Evolutionary conservation across 192 early-diverging fungal genomes (phyloP).

Genomic region (Backusella mclennaniae): DNA sequence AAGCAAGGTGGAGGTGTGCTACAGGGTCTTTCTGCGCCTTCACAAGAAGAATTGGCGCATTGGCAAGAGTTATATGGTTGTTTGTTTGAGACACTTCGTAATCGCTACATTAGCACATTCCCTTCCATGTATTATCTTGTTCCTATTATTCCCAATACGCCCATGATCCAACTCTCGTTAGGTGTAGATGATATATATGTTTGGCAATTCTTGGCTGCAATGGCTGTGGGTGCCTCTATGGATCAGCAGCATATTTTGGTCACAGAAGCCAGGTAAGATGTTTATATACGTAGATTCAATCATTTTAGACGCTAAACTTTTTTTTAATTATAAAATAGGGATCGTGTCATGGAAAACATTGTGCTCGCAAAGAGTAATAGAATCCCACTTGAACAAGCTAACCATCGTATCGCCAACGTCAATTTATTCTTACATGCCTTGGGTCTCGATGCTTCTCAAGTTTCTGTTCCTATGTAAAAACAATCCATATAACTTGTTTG

Average conservation of each 20-base stretch:
- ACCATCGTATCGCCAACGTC: conserved; percentile 75
- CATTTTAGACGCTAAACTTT: not conserved
- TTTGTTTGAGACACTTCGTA: conserved; percentile 77
- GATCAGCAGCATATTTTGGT: conserved; percentile 95
- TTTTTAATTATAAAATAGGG: conserved; percentile 38
- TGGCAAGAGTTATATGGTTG: conserved; percentile 85
- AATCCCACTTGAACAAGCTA: conserved; percentile 56
- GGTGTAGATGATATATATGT: conserved; percentile 83
- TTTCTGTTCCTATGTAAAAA: conserved; percentile 44
- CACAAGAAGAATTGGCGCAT: conserved; percentile 51
- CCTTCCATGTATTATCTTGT: conserved; percentile 41
- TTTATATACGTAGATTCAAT: not conserved
- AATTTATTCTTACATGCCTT: conserved; percentile 96
- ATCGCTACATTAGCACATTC: conserved; percentile 77
- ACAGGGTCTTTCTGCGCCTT: conserved; percentile 46
- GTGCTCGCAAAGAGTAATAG: conserved; percentile 60
- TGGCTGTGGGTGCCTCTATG: conserved; percentile 90
- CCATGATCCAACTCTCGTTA: conserved; percentile 34
- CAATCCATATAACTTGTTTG: not conserved
- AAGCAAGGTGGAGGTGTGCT: conserved; percentile 63
- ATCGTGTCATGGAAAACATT: conserved; percentile 81
- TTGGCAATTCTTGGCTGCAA: conserved; percentile 97
- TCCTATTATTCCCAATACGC: conserved; percentile 38
- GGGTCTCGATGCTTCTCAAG: conserved; percentile 85
- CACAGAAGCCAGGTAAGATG: conserved; percentile 76